Evolutionary conservation across 495 filamentous ascomycete genomes (phyloP).

Genomic region (Cenococcum geophilum): DNA sequence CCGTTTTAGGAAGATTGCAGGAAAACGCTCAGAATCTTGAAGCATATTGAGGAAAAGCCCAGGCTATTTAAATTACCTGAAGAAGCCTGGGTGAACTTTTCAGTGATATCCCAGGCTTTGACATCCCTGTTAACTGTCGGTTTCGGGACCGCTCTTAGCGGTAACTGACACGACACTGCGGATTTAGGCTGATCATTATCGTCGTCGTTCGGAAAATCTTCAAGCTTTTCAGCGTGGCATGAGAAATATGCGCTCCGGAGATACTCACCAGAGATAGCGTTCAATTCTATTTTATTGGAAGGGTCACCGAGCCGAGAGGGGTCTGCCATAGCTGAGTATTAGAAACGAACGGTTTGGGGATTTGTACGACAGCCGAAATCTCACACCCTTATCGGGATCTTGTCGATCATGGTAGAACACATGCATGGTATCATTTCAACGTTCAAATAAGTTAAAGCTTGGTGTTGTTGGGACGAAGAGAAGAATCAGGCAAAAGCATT

Average conservation of each 20-base stretch:
- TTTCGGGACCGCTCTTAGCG: conserved; percentile 37
- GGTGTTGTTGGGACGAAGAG: background rate
- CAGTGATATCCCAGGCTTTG: conserved; percentile 68
- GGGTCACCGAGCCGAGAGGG: conserved; percentile 4
- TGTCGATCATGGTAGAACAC: background rate
- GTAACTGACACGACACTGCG: conserved; percentile 6
- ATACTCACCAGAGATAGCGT: conserved; percentile 1
- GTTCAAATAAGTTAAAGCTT: background rate
- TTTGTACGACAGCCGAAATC: conserved; percentile 15
- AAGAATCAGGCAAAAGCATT: background rate
- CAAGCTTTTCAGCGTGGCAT: background rate
- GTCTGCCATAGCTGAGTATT: conserved; percentile 15
- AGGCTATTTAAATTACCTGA: conserved; percentile 47
- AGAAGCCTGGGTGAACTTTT: conserved; percentile 64
- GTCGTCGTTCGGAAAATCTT: background rate
- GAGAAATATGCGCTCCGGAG: background rate
- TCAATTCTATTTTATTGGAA: background rate
- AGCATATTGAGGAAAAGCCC: conserved; percentile 1
- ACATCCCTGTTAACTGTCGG: conserved; percentile 32
- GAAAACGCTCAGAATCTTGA: background rate
- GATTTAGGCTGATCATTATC: background rate
- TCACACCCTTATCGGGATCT: background rate
- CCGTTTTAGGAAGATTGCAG: background rate
- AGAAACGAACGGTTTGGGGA: conserved; percentile 11
- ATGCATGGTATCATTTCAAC: conserved; percentile 1